Evolutionary conservation across 371 early-diverging fungal species (phyloP).

Genomic region (Apophysomyces trapeziformis): DNA sequence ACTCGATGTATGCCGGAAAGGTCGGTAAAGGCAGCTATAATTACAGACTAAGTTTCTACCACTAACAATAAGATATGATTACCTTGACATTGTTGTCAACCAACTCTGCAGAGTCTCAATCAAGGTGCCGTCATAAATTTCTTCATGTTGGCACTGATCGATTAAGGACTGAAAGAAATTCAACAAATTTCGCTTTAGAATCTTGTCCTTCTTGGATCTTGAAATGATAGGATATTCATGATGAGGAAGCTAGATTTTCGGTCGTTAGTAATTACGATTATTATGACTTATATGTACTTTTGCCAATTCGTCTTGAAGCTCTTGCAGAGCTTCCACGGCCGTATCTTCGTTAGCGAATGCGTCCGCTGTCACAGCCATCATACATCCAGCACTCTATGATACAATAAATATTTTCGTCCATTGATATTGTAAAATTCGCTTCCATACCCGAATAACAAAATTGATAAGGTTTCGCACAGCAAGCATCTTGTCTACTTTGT

Average conservation of each 20-base stretch:
- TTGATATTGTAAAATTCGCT: no score
- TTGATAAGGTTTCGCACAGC: conserved; percentile 62
- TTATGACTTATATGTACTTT: conserved; percentile 26
- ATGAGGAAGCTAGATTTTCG: conserved; percentile 41
- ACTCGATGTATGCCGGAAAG: conserved; percentile 91
- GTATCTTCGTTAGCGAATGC: conserved; percentile 47
- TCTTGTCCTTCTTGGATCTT: conserved; percentile 60
- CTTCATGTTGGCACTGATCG: conserved; percentile 60
- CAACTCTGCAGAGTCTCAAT: conserved; percentile 59
- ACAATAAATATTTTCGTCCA: neutral
- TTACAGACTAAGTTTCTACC: conserved; percentile 6
- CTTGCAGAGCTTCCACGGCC: conserved; percentile 41
- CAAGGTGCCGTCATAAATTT: conserved; percentile 65
- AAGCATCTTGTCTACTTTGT: conserved; percentile 24
- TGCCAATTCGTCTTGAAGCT: conserved; percentile 48
- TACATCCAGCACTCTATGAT: conserved; percentile 49
- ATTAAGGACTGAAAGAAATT: conserved; percentile 66
- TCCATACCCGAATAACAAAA: conserved; percentile 63
- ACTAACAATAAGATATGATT: conserved; percentile 6
- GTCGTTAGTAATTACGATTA: neutral
- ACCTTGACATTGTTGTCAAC: conserved; percentile 62
- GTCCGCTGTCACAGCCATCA: conserved; percentile 38
- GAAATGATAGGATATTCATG: conserved; percentile 73
- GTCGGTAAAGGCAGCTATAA: conserved; percentile 74
- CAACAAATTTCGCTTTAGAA: conserved; percentile 59